Percentiles rank a stretch among this genome's conserved stretches.
phyloP scores from a whole-genome alignment of 2,329 filamentous ascomycete species.

The Pestalotiopsis sp. region DNA sequence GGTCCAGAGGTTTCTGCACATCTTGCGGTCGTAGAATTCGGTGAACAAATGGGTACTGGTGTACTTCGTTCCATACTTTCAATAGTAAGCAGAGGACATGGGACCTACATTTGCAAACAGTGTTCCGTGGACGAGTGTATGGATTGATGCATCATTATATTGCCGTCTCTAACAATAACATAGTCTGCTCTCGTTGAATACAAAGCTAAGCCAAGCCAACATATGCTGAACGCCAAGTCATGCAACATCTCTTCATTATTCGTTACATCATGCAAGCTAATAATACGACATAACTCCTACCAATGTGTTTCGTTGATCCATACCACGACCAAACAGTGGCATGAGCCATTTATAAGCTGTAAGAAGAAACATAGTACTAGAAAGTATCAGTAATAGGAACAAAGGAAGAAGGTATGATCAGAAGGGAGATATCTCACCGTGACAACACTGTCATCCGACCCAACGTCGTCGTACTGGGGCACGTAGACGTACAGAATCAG shows the following conservation, averaged over 20 bases:
- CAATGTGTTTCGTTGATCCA: not conserved
- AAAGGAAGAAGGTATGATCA: not conserved
- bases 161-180: not conserved
- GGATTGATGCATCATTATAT: not conserved
- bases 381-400: slow-evolving; percentile 15
- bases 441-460: slow-evolving; percentile 71
- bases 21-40: no score
- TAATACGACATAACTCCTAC: not conserved
- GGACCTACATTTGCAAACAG: no score
- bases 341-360: slow-evolving; percentile 21
- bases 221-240: not conserved
- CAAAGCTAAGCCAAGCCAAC: not conserved
- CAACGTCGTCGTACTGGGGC: slow-evolving; percentile 67
- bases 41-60: no score
- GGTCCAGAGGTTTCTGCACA: no score
- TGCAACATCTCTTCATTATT: slow-evolving; percentile 1
- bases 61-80: no score
- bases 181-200: not conserved
- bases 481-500: slow-evolving; percentile 84
- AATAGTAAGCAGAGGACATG: no score
- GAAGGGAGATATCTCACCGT: slow-evolving; percentile 58
- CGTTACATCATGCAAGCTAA: not conserved
- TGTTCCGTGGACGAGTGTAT: no score
- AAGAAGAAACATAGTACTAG: slow-evolving; percentile 34
- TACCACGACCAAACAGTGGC: not conserved